Percentiles rank a stretch among this genome's conserved stretches.
These are phyloP conservation scores for Gaeumannomyces tritici DNA, from an alignment of 2,329 filamentous ascomycete genomes.

Conservation along the genomic window DNA sequence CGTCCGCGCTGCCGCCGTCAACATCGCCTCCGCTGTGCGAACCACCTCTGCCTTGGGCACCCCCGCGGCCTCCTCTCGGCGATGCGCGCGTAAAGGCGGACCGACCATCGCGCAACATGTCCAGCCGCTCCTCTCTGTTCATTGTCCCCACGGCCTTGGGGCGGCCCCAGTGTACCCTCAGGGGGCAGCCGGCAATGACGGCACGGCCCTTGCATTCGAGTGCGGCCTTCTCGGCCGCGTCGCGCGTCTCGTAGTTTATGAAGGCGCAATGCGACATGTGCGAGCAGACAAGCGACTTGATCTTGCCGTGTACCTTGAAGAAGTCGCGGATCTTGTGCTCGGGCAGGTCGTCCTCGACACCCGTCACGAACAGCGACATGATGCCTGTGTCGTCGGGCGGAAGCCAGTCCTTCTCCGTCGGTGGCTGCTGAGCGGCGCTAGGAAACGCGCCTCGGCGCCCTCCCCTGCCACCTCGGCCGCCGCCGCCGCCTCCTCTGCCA, in stretches of 20 bases:
- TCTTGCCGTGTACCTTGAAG: conserved; percentile 80
- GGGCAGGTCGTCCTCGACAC: conserved; percentile 90
- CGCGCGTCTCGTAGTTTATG: conserved; percentile 81
- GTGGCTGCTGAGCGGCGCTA: conserved; percentile 63
- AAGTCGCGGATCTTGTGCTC: conserved; percentile 86
- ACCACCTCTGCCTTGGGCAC: conserved; percentile 16
- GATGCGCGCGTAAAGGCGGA: conserved; percentile 38
- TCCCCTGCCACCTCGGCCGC: conserved; percentile 10
- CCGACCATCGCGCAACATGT: conserved; percentile 72
- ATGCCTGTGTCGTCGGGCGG: conserved; percentile 79
- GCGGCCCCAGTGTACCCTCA: conserved; percentile 85
- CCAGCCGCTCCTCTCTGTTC: conserved; percentile 73
- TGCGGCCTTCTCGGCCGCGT: conserved; percentile 78
- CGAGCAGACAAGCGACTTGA: conserved; percentile 88
- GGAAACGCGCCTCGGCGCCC: conserved; percentile 53
- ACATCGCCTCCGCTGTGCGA: conserved; percentile 14
- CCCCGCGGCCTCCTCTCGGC: conserved; percentile 23
- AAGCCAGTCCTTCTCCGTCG: conserved; percentile 73
- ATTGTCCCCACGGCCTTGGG: conserved; percentile 87
- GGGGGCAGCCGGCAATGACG: conserved; percentile 80
- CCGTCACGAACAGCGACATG: conserved; percentile 89
- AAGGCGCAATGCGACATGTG: conserved; percentile 97
- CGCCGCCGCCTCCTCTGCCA: background rate
- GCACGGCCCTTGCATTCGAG: conserved; percentile 78
- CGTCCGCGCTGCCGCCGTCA: conserved; percentile 14